These are phyloP conservation scores for Collybia sordida DNA, from an alignment of 768 basidiomycete species.

Conservation along the genomic window DNA sequence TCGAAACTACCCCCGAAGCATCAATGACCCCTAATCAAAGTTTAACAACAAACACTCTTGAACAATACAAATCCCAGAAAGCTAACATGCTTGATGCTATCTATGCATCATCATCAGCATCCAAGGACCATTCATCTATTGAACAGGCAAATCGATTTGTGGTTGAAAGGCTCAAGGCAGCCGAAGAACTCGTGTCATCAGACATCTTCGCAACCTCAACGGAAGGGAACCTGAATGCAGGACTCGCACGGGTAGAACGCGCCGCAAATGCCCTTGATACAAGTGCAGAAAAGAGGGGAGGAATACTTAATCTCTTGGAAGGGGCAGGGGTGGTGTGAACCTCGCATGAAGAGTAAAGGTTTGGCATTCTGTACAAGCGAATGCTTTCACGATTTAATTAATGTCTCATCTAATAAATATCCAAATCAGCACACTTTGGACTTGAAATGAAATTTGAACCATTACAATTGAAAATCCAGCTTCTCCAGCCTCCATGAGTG, in stretches of 20 bases:
- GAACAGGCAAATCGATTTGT: conserved; percentile 49
- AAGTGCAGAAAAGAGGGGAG: conserved; percentile 24
- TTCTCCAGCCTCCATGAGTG: too few species aligned
- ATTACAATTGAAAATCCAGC: too few species aligned
- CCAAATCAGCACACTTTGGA: too few species aligned
- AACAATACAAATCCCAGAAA: neutral
- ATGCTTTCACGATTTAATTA: too few species aligned
- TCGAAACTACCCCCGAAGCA: conserved; percentile 31
- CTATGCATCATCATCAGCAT: neutral
- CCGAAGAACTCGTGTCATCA: conserved; percentile 44
- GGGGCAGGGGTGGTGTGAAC: conserved; percentile 25
- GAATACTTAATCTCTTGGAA: conserved; percentile 47
- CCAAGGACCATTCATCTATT: conserved; percentile 30
- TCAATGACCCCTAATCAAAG: too few species aligned
- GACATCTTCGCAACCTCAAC: conserved; percentile 2
- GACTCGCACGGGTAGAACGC: conserved; percentile 45
- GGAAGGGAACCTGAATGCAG: conserved; percentile 20
- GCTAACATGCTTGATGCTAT: neutral
- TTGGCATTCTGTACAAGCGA: conserved; percentile 1
- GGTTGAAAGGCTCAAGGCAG: conserved; percentile 50
- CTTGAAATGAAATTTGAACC: too few species aligned
- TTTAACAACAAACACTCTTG: neutral
- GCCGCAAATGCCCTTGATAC: conserved; percentile 35
- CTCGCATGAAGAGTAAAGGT: conserved; percentile 16
- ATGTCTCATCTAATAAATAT: too few species aligned